A percentile compares a stretch with the other conserved stretches of the same genome.
phyloP scores from a whole-genome alignment of 768 basidiomycete genomes.

The Xerocomellus intermedius region DNA sequence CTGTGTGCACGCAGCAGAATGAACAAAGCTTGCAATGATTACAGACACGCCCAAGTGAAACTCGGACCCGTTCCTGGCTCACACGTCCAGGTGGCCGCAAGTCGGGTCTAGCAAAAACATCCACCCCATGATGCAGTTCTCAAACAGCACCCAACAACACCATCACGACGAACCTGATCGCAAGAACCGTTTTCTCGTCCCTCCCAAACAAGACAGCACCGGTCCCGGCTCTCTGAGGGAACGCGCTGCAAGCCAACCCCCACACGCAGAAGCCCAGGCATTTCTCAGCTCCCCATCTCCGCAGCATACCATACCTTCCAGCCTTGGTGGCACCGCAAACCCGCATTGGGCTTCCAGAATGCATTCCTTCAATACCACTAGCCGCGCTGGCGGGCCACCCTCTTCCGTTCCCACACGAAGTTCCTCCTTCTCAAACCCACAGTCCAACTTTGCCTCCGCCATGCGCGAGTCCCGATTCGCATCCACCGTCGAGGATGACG shows the following conservation, averaged over 20 bases:
- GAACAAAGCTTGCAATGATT: no score
- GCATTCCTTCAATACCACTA: conserved; percentile 43
- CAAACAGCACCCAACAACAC: conserved; percentile 32
- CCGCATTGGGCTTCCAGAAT: conserved; percentile 46
- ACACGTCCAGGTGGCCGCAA: conserved; percentile 6
- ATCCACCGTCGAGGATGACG: conserved; percentile 81
- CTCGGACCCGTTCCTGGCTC: conserved; percentile 13
- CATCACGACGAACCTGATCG: conserved; percentile 54
- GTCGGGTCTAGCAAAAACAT: background rate
- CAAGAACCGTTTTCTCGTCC: conserved; percentile 55
- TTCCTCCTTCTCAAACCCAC: conserved; percentile 64
- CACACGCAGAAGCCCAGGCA: conserved; percentile 34
- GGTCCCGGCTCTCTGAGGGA: conserved; percentile 50
- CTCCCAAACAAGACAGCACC: conserved; percentile 37
- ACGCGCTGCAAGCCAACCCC: conserved; percentile 71
- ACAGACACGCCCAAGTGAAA: background rate
- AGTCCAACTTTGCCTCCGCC: conserved; percentile 56
- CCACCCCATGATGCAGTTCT: conserved; percentile 33
- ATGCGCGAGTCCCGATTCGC: conserved; percentile 70
- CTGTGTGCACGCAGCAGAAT: no score
- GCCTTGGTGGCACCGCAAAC: conserved; percentile 35
- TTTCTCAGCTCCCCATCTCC: conserved; percentile 53
- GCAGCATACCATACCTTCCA: conserved; percentile 37
- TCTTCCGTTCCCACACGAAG: conserved; percentile 62
- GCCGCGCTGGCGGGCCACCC: conserved; percentile 33